Evolutionary conservation across 768 basidiomycete genomes (phyloP), one percentile per base, ranked within the genome.

Genomic region (Hygrophoropsis aurantiaca): DNA sequence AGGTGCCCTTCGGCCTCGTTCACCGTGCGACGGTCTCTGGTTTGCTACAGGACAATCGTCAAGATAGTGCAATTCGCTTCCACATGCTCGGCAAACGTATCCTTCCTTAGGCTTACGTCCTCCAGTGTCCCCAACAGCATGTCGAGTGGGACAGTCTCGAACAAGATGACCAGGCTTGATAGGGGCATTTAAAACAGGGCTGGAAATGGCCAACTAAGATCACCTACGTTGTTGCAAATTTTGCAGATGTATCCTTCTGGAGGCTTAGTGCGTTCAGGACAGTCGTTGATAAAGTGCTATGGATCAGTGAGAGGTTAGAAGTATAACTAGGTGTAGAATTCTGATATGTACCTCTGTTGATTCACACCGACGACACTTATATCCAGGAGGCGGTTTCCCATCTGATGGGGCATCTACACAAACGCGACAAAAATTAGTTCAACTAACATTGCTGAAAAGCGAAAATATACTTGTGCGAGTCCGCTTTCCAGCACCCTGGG

Each of bases 1-100:
- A 24, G 78, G 85, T 24, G 73, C 51, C 75, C 73, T 67, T 50
- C 69, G 68, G 42, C 58, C 63, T 27, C 62, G 55, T 55, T 27
- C 43, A 41, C 23, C 52, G 32, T 54, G 71, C 19, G 64, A 50
- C 13, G 63, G 71, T 34, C 69, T 68, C 58, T 77, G 80, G 51
- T 83, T 85, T 6, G 82, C 78, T 11, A 83, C 74, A 5, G 85
- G 81, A 57, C 95, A 98, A 57, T 97, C 94, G 40, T 90, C 82
- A 41, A 97, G 78, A 58, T 81, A 89, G 69, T 98, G 95, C 5
- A 75, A 70, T 50, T 87, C 86, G 59, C 87, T 90, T 32, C 87
- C 92, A 65, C 94, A 98, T 2, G 92, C 91, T 32, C 90, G 80
- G 68, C 94, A 98, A 11, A 89, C 79, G 57, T 98, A 98, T 44